Base-by-base conservation (phyloP, 257 asterid genomes). In the Solanum dulcamara region DNA sequence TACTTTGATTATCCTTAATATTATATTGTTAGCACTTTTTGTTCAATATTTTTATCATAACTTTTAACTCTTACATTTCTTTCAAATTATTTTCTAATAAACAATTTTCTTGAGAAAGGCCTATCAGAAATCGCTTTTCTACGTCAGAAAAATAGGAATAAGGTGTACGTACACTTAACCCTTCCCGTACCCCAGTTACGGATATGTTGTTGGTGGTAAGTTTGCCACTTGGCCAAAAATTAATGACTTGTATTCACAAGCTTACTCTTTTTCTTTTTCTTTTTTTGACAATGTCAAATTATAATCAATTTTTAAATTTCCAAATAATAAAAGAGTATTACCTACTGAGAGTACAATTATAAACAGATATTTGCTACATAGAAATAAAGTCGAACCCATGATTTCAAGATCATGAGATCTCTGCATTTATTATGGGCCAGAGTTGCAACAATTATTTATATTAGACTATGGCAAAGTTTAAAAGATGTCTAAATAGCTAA, bases 91-190 rank as follows among this genome's bases (percentile, higher is more conserved):
- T 1, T 10, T 59, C 5, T 4, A 4, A 59, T 59, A n/a, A n/a
- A 57, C 4, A 8, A 1, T n/a, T n/a, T 59, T 59, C 0, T 24
- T 59, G 17, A 24, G 7, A 0, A 59, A 0, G 28, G 6, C 10
- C 1, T 59, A 59, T 59, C 15, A 0, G 12, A 59, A 59, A 59
- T 5, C 6, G 4, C 1, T 24, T 59, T 3, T 59, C 1, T 10
- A 59, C 6, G 3, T 26, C 1, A 24, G 2, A 24, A 59, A 59
- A 59, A 2, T n/a, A 46, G 44, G 2, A 0, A 46, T 59, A 24
- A 0, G 6, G 0, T 59, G 0, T 10, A 11, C 10, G 3, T 59
- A 59, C 0, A 1, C 0, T 59, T 22, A 9, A n/a, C 10, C 0
- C 11, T n/a, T 57, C 9, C 3, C 0, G 2, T 3, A 59, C 15